These are phyloP conservation scores for Cyanodermella asteris DNA, from an alignment of 2,329 filamentous ascomycete species.

Conservation along the genomic window DNA sequence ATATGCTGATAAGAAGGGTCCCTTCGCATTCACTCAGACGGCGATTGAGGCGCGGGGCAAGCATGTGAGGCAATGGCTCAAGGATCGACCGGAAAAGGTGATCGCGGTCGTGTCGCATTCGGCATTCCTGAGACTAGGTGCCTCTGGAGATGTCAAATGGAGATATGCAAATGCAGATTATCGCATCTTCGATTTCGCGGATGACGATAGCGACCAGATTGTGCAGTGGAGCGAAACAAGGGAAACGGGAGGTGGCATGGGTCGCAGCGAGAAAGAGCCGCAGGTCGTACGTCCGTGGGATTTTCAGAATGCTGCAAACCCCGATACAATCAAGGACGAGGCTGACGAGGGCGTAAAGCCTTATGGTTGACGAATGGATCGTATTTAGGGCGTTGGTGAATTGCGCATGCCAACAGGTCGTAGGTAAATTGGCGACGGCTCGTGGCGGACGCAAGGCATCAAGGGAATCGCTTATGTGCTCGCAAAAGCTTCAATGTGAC, in stretches of 20 bases:
- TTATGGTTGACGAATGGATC: too few species aligned
- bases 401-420: too few species aligned
- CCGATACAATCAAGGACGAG: too few species aligned
- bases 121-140: slow-evolving; percentile 3
- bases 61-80: slow-evolving; percentile 3
- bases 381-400: too few species aligned
- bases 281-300: too few species aligned
- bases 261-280: slow-evolving; percentile 1
- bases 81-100: slow-evolving; percentile 3
- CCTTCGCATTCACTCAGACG: slow-evolving; percentile 1
- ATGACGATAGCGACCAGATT: slow-evolving; percentile 3
- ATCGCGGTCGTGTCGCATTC: slow-evolving; percentile 5
- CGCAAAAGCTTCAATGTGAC: too few species aligned
- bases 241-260: slow-evolving; percentile 2
- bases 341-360: too few species aligned
- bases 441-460: too few species aligned
- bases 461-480: too few species aligned
- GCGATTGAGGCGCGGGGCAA: slow-evolving; percentile 1
- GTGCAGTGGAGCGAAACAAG: slow-evolving; percentile 1
- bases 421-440: too few species aligned
- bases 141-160: too few species aligned
- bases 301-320: too few species aligned
- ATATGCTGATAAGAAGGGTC: slow-evolving; percentile 3
- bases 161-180: slow-evolving; percentile 5
- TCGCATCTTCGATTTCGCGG: slow-evolving; percentile 4